Evolutionary conservation across 257 asterid genomes (phyloP).

Genomic region (Cinchona pubescens): DNA sequence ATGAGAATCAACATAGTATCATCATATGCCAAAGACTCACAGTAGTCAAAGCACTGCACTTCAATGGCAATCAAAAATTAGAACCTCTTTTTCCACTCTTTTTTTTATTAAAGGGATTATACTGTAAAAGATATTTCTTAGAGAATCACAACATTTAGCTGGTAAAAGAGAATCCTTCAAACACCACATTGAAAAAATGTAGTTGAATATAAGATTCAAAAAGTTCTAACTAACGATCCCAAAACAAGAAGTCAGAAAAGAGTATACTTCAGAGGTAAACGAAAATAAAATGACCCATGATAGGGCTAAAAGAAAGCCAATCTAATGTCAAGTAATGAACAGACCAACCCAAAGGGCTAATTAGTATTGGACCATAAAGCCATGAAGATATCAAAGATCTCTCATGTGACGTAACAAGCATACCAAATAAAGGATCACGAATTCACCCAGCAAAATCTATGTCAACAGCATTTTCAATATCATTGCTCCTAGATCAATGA

Average conservation of each 20-base stretch:
- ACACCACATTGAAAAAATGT: neutral
- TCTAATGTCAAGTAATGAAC: neutral
- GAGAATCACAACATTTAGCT: neutral
- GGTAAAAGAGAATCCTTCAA: neutral
- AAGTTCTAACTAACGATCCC: neutral
- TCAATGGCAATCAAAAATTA: too few species aligned
- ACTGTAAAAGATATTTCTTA: too few species aligned
- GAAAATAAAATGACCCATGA: neutral
- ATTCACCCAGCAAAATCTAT: neutral
- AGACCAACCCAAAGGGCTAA: neutral
- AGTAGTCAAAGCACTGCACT: neutral
- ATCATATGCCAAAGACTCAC: neutral
- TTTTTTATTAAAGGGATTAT: neutral
- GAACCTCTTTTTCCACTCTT: neutral
- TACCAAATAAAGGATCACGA: neutral
- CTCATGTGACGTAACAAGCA: neutral
- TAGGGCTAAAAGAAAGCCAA: neutral
- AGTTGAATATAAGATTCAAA: neutral
- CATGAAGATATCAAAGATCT: neutral
- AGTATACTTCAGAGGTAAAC: neutral
- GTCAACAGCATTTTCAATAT: neutral
- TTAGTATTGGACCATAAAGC: neutral
- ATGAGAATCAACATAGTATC: neutral
- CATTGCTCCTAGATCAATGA: neutral
- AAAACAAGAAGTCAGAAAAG: neutral